These are phyloP conservation scores for Annulohypoxylon nitens DNA, from an alignment of 495 filamentous ascomycete genomes.

Conservation along the genomic window DNA sequence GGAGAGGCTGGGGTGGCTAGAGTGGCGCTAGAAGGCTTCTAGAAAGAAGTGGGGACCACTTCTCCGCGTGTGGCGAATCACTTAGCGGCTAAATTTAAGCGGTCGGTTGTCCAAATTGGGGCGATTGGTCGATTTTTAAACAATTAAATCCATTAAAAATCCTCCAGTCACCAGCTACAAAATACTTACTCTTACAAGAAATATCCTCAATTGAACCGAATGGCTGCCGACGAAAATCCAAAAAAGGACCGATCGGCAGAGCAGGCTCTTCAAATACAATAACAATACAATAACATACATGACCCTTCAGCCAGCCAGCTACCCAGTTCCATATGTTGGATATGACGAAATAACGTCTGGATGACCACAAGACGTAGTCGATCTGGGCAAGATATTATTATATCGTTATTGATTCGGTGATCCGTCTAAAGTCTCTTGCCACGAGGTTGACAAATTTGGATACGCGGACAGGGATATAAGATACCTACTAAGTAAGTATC, in stretches of 20 bases:
- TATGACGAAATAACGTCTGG: background rate
- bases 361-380: slow-evolving; percentile 5
- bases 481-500: background rate
- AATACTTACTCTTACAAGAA: background rate
- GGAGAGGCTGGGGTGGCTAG: background rate
- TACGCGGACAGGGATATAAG: background rate
- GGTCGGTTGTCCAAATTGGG: slow-evolving; percentile 32
- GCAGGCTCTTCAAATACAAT: slow-evolving; percentile 11
- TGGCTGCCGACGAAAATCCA: slow-evolving; percentile 30
- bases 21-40: slow-evolving; percentile 42
- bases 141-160: background rate
- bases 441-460: slow-evolving; percentile 16
- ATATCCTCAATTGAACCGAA: slow-evolving; percentile 46
- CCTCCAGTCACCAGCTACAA: background rate
- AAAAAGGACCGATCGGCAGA: slow-evolving; percentile 41
- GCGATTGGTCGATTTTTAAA: background rate
- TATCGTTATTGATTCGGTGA: slow-evolving; percentile 3
- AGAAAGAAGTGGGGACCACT: slow-evolving; percentile 33
- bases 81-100: slow-evolving; percentile 45
- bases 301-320: background rate
- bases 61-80: slow-evolving; percentile 42
- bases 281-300: too few species aligned
- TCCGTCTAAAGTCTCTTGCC: background rate
- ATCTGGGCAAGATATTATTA: slow-evolving; percentile 9
- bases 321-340: background rate